Base-by-base conservation (phyloP, 1,284 basidiomycete species). In the Irpex sp. region DNA sequence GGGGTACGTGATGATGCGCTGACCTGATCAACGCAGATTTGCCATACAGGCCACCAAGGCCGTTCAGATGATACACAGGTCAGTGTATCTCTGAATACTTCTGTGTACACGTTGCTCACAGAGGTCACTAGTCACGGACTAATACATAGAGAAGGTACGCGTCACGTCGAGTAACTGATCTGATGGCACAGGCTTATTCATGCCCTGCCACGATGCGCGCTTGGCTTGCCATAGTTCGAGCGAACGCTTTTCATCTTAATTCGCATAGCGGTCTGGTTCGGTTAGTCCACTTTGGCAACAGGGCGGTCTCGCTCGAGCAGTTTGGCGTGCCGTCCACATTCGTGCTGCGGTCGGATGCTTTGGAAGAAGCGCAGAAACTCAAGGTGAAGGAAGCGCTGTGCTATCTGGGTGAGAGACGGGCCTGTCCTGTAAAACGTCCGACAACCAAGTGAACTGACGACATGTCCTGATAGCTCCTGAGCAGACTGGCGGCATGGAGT, bases 261-360 rank as follows among this genome's bases (percentile, higher is more conserved):
- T 80, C 85, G 2, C 84, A 88, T 71, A 85, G 86, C 49, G 86
- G 86, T 13, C 78, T 84, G 37, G 88, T 90, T 26, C 82, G 87
- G 1, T 77, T 89, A 60, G 86, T 88, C 19, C 88, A 91, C 70
- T 89, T 88, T 66, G 87, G 88, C n/a, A 90, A 91, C 72, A 82
- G 88, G n/a, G 84, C 87, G 2, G 79, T 89, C 17, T 89, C 88
- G 11, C 73, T 90, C 13, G 88, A 90, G 72, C 85, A 82, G 67
- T 86, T 83, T 65, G 88, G 88, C 2, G 88, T 87, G 1, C 88
- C 87, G 1, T 88, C 86, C 0, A 81, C 83, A 3, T 81, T 89
- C 44, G 88, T 90, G 2, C 73, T 90, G 15, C 81, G 80, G 21
- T 82, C 78, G 8, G 78, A 79, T 54, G 73, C 82, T 4, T 82